phyloP scores from a whole-genome alignment of 306 rosid genomes.

The Acacia acuminata region DNA sequence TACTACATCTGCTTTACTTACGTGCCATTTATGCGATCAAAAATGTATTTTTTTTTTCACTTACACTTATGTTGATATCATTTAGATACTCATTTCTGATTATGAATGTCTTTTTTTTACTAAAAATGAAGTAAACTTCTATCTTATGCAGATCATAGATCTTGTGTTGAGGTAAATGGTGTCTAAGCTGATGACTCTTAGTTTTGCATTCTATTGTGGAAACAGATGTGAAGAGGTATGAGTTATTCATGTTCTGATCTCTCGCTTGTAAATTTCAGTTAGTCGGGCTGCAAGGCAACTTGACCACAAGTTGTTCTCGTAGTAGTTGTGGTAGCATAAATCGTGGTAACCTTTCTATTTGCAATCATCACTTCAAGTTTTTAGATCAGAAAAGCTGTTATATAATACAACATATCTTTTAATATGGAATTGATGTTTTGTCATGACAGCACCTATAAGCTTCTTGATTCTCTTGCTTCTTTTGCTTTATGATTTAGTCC shows the following conservation, averaged over 20 bases:
- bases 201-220: constrained; percentile 49
- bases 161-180: constrained; percentile 40
- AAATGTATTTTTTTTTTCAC: constrained; percentile 28
- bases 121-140: not conserved
- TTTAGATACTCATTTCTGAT: not conserved
- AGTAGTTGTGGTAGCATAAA: not conserved
- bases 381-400: not conserved
- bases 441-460: not conserved
- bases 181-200: constrained; percentile 26
- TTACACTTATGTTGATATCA: constrained; percentile 3
- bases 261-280: not conserved
- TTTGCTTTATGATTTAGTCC: not conserved
- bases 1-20: constrained; percentile 24
- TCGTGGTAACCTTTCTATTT: not conserved
- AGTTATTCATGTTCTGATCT: constrained; percentile 3
- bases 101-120: constrained; percentile 15
- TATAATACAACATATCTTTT: not conserved
- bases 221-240: constrained; percentile 63
- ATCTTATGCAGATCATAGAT: constrained; percentile 52
- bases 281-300: not conserved
- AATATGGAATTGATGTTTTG: not conserved
- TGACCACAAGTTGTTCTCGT: constrained; percentile 15
- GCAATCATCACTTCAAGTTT: not conserved
- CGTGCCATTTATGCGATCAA: constrained; percentile 49
- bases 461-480: constrained; percentile 10